These are phyloP conservation scores for Plasmodium berghei DNA, from an alignment of 169 alveolate genomes.

Conservation along the genomic window DNA sequence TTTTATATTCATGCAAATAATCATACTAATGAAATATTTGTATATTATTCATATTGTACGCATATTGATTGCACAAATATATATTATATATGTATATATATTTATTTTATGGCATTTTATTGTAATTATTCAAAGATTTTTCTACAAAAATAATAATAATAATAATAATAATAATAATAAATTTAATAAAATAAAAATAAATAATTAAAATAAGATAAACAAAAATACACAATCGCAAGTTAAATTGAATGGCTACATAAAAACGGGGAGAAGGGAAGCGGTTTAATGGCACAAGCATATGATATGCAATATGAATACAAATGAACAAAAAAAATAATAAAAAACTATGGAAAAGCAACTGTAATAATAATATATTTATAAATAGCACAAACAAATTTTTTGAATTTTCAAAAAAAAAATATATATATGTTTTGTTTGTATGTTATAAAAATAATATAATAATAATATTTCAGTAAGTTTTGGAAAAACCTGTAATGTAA, in stretches of 20 bases:
- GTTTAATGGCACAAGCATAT: no score
- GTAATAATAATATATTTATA: background rate
- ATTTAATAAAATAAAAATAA: background rate
- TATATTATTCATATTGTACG: background rate
- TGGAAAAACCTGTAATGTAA: slow-evolving; percentile 43
- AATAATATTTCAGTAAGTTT: background rate
- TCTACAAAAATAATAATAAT: background rate
- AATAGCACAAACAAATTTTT: no score
- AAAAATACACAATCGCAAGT: background rate
- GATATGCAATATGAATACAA: no score
- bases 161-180: background rate
- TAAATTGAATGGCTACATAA: no score
- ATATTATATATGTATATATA: background rate
- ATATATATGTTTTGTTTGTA: background rate
- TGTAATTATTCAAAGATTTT: background rate
- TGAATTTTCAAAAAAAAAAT: background rate
- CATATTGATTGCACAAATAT: background rate
- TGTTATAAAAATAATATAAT: background rate
- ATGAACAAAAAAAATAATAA: no score
- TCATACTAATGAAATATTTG: no score
- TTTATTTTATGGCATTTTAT: background rate
- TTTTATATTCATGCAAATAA: no score
- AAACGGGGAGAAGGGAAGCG: no score
- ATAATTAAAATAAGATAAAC: background rate
- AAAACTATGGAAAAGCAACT: background rate